Evolutionary conservation across 2,329 filamentous ascomycete species (phyloP).

Genomic region (Clarireedia paspali): DNA sequence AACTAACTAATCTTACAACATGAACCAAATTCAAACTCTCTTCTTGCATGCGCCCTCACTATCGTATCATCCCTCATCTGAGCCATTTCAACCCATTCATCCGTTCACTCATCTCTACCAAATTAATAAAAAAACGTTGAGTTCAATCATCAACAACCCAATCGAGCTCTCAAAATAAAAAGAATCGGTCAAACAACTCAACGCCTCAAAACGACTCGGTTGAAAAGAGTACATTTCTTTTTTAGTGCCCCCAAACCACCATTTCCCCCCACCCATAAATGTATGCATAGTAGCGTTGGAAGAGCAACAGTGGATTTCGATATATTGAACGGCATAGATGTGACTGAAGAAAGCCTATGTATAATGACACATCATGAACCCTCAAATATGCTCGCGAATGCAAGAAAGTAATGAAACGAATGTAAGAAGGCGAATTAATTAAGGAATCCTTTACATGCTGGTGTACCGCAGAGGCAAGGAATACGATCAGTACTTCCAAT

Average conservation of each 20-base stretch:
- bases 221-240: conserved; percentile 29
- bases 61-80: background rate
- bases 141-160: background rate
- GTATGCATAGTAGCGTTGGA: background rate
- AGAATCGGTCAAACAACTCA: conserved; percentile 10
- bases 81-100: background rate
- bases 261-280: background rate
- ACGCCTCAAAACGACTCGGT: conserved; percentile 23
- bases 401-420: background rate
- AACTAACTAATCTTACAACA: background rate
- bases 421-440: conserved; percentile 53
- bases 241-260: conserved; percentile 13
- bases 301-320: no score
- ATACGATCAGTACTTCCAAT: conserved; percentile 92
- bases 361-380: no score
- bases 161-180: background rate
- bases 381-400: no score
- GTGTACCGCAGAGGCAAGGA: conserved; percentile 91
- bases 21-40: background rate
- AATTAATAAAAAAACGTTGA: background rate
- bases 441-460: conserved; percentile 97
- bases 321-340: no score
- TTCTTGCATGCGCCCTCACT: background rate
- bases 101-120: background rate
- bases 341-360: no score